phyloP scores from a whole-genome alignment of 202 grass and related monocot genomes.

The Eragrostis tef region DNA sequence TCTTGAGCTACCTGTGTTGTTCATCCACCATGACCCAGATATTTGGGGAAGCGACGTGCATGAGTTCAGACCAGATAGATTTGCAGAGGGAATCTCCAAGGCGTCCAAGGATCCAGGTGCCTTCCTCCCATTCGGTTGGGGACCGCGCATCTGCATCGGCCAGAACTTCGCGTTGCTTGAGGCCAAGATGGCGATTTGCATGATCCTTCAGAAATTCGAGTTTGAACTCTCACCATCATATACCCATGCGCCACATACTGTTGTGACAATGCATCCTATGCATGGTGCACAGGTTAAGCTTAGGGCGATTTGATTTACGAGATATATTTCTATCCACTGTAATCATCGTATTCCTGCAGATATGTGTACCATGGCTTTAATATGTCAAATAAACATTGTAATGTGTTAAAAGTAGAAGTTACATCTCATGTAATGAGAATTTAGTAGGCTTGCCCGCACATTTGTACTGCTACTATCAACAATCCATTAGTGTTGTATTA shows the following conservation, averaged over 20 bases:
- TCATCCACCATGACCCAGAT: conserved; percentile 56
- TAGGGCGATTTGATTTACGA: not conserved
- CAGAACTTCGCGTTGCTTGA: conserved; percentile 69
- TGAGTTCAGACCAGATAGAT: conserved; percentile 69
- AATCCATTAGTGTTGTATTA: too few relatives aligned
- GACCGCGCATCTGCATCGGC: conserved; percentile 59
- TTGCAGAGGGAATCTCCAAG: conserved; percentile 58
- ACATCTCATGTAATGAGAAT: too few relatives aligned
- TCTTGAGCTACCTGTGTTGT: conserved; percentile 43
- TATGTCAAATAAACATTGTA: too few relatives aligned
- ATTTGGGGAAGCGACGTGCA: conserved; percentile 56
- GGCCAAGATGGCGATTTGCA: conserved; percentile 57
- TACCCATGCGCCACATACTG: conserved; percentile 52
- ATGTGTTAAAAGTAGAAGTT: too few relatives aligned
- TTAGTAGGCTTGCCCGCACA: too few relatives aligned
- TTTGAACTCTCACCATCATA: conserved; percentile 53
- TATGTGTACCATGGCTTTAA: too few relatives aligned
- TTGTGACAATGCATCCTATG: conserved; percentile 53
- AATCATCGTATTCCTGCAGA: too few relatives aligned
- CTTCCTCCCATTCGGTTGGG: conserved; percentile 65
- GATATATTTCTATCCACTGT: not conserved
- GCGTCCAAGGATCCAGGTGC: conserved; percentile 52
- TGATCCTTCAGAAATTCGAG: conserved; percentile 62
- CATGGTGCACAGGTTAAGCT: conserved; percentile 58
- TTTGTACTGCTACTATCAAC: too few relatives aligned